These are phyloP conservation scores for Phytopythium litorale DNA, from an alignment of 352 stramenopile species.

Conservation along the genomic window DNA sequence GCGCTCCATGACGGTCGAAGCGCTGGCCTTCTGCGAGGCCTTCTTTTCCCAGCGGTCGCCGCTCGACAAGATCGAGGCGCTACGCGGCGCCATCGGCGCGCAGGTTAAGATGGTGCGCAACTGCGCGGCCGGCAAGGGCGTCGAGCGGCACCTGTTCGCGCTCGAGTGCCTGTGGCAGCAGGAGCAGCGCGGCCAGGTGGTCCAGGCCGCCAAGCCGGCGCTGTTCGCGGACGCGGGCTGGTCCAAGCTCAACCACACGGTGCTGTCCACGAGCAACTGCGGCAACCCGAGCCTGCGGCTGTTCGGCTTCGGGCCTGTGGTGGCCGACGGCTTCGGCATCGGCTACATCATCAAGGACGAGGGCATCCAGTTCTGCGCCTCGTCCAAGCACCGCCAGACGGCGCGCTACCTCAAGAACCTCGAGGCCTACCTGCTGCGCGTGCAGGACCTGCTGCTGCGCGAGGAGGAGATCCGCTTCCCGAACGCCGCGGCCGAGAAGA, in stretches of 20 bases:
- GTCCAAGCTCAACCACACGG: slow-evolving; percentile 91
- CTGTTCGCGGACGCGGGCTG: slow-evolving; percentile 91
- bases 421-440: slow-evolving; percentile 68
- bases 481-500: slow-evolving; percentile 48
- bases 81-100: slow-evolving; percentile 78
- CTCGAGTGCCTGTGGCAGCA: slow-evolving; percentile 88
- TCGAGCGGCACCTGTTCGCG: slow-evolving; percentile 94
- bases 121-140: slow-evolving; percentile 86
- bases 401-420: slow-evolving; percentile 83
- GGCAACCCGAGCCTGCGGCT: slow-evolving; percentile 93
- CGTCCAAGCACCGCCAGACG: slow-evolving; percentile 79
- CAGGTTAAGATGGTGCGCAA: slow-evolving; percentile 91
- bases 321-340: slow-evolving; percentile 94
- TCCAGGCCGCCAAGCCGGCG: slow-evolving; percentile 30
- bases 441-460: slow-evolving; percentile 74
- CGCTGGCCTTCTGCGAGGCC: slow-evolving; percentile 84
- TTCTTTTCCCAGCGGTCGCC: slow-evolving; percentile 80
- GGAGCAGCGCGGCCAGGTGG: slow-evolving; percentile 35
- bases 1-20: slow-evolving; percentile 89
- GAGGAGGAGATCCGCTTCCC: slow-evolving; percentile 79
- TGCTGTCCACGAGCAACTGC: slow-evolving; percentile 96
- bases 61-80: slow-evolving; percentile 88
- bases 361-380: slow-evolving; percentile 86
- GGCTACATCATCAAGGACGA: slow-evolving; percentile 98
- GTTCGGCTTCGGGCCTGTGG: slow-evolving; percentile 94